phyloP scores from a whole-genome alignment of 768 basidiomycete species.

The Termitomyces titanicus region DNA sequence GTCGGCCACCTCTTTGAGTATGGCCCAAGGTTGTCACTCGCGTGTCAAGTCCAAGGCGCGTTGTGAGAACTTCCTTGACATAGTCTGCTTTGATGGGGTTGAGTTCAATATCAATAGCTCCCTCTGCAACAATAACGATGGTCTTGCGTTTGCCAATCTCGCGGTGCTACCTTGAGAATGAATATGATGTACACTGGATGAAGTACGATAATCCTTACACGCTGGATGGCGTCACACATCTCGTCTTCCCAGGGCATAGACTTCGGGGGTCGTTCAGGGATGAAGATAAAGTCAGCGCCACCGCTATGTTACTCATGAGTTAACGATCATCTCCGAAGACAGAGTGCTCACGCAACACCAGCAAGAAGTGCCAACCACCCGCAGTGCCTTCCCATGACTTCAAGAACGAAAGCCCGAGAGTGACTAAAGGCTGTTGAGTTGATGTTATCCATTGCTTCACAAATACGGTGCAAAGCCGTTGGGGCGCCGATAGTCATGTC shows the following conservation, averaged over 20 bases:
- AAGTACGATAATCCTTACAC: constrained; percentile 41
- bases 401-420: constrained; percentile 95
- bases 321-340: not conserved
- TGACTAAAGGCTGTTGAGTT: constrained; percentile 96
- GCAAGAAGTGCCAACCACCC: constrained; percentile 96
- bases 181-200: not conserved
- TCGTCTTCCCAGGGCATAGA: constrained; percentile 82
- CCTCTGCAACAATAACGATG: constrained; percentile 97
- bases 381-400: constrained; percentile 99
- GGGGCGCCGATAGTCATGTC: constrained; percentile 96
- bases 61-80: constrained; percentile 84
- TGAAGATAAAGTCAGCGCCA: constrained; percentile 97
- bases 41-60: constrained; percentile 89
- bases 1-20: constrained; percentile 92
- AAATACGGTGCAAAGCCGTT: constrained; percentile 96
- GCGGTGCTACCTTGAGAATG: constrained; percentile 62
- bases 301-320: constrained; percentile 37
- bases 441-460: constrained; percentile 97
- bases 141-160: constrained; percentile 93
- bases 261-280: constrained; percentile 88
- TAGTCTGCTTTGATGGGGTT: constrained; percentile 89
- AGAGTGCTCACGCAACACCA: constrained; percentile 68
- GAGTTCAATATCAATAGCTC: constrained; percentile 83
- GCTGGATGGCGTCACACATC: constrained; percentile 83
- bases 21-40: constrained; percentile 97